Percentiles rank a stretch among this genome's conserved stretches.
phyloP scores from a whole-genome alignment of 2,329 filamentous ascomycete species.

The Epichloe sp. region DNA sequence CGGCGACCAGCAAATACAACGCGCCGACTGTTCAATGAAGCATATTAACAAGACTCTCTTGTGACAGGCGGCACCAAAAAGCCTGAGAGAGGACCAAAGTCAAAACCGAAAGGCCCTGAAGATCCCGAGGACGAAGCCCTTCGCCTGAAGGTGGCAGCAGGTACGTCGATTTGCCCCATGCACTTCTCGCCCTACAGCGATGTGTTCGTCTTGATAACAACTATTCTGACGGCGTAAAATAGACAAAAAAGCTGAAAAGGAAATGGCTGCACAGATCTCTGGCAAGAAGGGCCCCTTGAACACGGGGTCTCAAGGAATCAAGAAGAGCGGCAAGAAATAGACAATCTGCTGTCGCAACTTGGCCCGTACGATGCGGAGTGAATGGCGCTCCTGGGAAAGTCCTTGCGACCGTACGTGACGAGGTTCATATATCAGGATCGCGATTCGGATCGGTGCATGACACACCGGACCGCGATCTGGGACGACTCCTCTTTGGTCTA shows the following conservation, averaged over 20 bases:
- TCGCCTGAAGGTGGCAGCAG: constrained; percentile 71
- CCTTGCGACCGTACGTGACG: too few species aligned
- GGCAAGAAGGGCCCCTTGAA: constrained; percentile 83
- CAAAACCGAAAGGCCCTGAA: too few species aligned
- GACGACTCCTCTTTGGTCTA: too few species aligned
- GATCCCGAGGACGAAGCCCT: constrained; percentile 80
- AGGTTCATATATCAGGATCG: too few species aligned
- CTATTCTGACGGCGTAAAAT: constrained; percentile 1
- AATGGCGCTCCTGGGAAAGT: neutral
- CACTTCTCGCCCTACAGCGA: neutral
- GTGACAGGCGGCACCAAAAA: constrained; percentile 63
- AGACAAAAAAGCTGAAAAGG: constrained; percentile 80
- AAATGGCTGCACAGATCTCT: constrained; percentile 59
- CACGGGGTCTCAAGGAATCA: constrained; percentile 77
- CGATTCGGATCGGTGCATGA: too few species aligned
- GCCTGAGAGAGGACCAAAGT: constrained; percentile 42
- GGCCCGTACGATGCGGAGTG: neutral
- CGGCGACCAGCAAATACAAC: too few species aligned
- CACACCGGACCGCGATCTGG: too few species aligned
- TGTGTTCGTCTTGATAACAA: too few species aligned
- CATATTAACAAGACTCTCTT: too few species aligned
- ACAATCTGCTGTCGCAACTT: neutral
- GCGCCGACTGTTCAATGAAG: too few species aligned
- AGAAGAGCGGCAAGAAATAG: constrained; percentile 98
- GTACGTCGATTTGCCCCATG: constrained; percentile 35